Percentiles rank a stretch among this genome's conserved stretches.
phyloP scores from a whole-genome alignment of 176 grass and related monocot genomes.

The maize (Zea mays) region Zm-B73-REFERENCE-NAM-5.0 NC_050097.1:67297501-67298000 shows the following conservation, averaged over 20 bases:
- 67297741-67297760: slow-evolving; percentile 37
- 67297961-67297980: neutral
- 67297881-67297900: slow-evolving; percentile 13
- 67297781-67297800: slow-evolving; percentile 32
- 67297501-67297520: neutral
- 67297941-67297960: slow-evolving; percentile 10
- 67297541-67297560: neutral
- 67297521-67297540: neutral
- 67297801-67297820: slow-evolving; percentile 24
- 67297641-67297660: neutral
- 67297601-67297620: slow-evolving; percentile 40
- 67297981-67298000: neutral
- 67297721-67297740: slow-evolving; percentile 26
- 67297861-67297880: slow-evolving; percentile 18
- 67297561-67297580: slow-evolving; percentile 47
- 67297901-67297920: slow-evolving; percentile 8
- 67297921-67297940: neutral
- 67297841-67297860: slow-evolving; percentile 7
- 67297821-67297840: slow-evolving; percentile 16
- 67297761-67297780: neutral
- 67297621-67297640: neutral
- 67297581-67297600: slow-evolving; percentile 36
- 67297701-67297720: slow-evolving; percentile 34
- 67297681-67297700: neutral
- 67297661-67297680: neutral